phyloP scores from a whole-genome alignment of 306 rosid genomes.

The Cicer yamashitae region DNA sequence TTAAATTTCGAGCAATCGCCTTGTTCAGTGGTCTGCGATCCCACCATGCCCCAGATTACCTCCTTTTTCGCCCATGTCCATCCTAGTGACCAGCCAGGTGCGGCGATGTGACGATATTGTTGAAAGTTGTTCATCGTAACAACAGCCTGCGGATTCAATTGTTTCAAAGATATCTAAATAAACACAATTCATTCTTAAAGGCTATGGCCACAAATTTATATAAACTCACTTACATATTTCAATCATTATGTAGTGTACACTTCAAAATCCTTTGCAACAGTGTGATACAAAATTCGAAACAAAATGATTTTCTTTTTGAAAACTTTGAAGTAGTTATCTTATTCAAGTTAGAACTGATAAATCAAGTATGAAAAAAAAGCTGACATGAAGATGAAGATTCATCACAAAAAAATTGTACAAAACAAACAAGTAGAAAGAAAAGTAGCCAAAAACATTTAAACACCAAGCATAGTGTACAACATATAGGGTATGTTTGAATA shows the following conservation, averaged over 20 bases:
- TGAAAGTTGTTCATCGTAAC: conserved; percentile 86
- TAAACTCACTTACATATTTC: background rate
- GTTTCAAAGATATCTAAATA: conserved; percentile 38
- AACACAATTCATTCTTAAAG: conserved; percentile 26
- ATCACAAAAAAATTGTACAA: conserved; percentile 1
- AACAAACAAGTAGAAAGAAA: conserved; percentile 22
- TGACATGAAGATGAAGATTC: conserved; percentile 28
- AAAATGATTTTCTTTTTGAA: background rate
- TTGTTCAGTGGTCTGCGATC: conserved; percentile 83
- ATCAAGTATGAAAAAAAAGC: conserved; percentile 1
- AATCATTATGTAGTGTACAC: conserved; percentile 9
- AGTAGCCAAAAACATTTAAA: conserved; percentile 10
- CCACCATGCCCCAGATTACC: conserved; percentile 84
- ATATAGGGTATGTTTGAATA: background rate
- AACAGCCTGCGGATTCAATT: conserved; percentile 62
- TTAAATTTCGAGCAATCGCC: conserved; percentile 89
- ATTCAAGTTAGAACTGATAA: background rate
- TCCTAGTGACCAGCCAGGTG: conserved; percentile 85
- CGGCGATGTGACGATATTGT: conserved; percentile 72
- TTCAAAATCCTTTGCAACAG: background rate
- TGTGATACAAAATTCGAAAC: conserved; percentile 2
- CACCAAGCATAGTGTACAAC: conserved; percentile 11
- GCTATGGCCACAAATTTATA: background rate
- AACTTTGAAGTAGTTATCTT: background rate
- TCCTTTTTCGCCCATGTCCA: conserved; percentile 95